A percentile compares a stretch with the other conserved stretches of the same genome.
Conservation (phyloP, 352 stramenopile species). For the Globisporangium radiosum region DNA sequence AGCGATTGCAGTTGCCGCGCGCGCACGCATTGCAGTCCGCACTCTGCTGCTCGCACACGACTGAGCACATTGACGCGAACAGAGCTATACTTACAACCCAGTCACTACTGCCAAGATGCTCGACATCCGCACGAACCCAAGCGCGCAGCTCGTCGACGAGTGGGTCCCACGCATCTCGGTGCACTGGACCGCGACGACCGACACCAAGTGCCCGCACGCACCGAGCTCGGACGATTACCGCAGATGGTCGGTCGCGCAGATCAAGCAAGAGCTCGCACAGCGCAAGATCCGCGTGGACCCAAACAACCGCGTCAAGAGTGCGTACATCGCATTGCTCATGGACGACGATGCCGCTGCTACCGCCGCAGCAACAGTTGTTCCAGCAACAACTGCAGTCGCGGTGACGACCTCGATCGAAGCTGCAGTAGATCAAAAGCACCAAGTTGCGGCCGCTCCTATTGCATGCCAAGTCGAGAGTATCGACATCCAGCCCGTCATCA, state of each 20-base stretch:
- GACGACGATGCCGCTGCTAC: constrained; percentile 17
- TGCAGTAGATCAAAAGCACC: neutral
- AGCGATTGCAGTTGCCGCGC: no score
- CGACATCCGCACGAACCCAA: neutral
- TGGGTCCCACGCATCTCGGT: constrained; percentile 23
- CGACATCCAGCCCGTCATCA: neutral
- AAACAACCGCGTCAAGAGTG: constrained; percentile 36
- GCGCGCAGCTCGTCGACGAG: constrained; percentile 10
- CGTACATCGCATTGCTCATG: constrained; percentile 34
- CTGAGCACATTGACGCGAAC: neutral
- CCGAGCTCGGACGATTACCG: constrained; percentile 50
- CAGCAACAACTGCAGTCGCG: neutral
- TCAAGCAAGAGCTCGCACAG: constrained; percentile 50
- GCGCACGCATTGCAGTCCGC: constrained; percentile 1
- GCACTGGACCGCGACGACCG: constrained; percentile 36
- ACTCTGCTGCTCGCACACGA: neutral
- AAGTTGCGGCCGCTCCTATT: neutral
- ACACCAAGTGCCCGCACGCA: constrained; percentile 26
- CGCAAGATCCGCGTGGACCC: constrained; percentile 39
- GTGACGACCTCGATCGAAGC: no score
- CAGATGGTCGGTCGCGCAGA: constrained; percentile 39
- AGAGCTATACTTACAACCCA: neutral
- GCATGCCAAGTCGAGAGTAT: constrained; percentile 4
- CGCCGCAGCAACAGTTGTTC: constrained; percentile 11
- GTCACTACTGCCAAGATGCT: neutral